phyloP scores from a whole-genome alignment of 768 basidiomycete genomes.

The Collybia sordida region DNA sequence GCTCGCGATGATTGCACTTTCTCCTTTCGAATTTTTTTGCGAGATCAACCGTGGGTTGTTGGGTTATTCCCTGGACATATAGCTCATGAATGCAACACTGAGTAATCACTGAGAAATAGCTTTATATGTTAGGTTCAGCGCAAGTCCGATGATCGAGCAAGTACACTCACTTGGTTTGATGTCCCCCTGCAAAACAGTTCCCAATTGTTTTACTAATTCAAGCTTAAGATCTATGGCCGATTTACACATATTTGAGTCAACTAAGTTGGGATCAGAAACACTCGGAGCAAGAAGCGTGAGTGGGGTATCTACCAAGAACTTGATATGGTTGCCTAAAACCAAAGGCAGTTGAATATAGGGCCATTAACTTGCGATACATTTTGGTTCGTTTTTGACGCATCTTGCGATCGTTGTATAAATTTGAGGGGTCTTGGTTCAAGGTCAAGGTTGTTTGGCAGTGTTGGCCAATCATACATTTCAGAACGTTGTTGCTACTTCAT shows the following conservation, averaged over 20 bases:
- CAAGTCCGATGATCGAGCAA: conserved; percentile 1
- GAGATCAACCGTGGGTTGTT: conserved; percentile 79
- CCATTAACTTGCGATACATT: conserved; percentile 92
- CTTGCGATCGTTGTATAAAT: neutral
- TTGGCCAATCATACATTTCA: conserved; percentile 7
- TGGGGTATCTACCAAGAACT: conserved; percentile 63
- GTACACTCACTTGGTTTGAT: conserved; percentile 84
- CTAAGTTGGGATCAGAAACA: conserved; percentile 34
- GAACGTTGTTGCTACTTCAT: too few species aligned
- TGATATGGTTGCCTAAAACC: conserved; percentile 95
- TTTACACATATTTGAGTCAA: conserved; percentile 85
- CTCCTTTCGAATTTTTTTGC: conserved; percentile 93
- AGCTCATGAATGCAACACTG: conserved; percentile 96
- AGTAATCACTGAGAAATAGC: conserved; percentile 84
- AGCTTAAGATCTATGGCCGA: conserved; percentile 65
- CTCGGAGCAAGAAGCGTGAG: conserved; percentile 6
- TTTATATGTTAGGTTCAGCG: conserved; percentile 37
- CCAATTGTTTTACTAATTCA: conserved; percentile 75
- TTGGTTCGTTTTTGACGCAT: conserved; percentile 98
- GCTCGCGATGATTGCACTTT: conserved; percentile 91
- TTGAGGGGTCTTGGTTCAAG: neutral
- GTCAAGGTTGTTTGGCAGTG: conserved; percentile 17
- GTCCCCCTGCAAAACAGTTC: conserved; percentile 78
- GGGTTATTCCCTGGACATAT: conserved; percentile 75
- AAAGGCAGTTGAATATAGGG: conserved; percentile 81